Conservation (phyloP, 306 rosid species). For the Sicyos edulis region DNA sequence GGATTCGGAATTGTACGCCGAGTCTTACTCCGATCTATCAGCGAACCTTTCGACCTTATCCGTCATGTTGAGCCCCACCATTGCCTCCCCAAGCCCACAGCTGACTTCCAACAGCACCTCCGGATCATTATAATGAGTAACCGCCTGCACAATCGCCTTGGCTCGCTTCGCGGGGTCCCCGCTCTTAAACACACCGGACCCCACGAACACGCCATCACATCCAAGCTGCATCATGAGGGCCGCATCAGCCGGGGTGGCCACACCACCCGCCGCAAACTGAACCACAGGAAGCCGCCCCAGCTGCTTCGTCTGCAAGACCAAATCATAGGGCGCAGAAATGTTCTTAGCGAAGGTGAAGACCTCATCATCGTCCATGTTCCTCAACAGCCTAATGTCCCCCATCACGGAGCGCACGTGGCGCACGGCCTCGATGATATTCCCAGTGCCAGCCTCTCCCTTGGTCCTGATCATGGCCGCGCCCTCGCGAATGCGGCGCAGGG, state of each 20-base stretch:
- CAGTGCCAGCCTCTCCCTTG: no score
- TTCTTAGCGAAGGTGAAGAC: conserved; percentile 72
- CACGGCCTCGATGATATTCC: conserved; percentile 79
- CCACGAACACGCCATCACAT: conserved; percentile 80
- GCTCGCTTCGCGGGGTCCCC: conserved; percentile 82
- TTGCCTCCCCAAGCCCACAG: conserved; percentile 84
- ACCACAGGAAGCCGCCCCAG: conserved; percentile 84
- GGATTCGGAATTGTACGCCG: no score
- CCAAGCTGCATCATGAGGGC: conserved; percentile 93
- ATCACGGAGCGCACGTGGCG: conserved; percentile 78
- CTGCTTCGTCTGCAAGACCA: conserved; percentile 86
- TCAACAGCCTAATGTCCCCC: conserved; percentile 65
- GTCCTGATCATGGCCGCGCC: conserved; percentile 93
- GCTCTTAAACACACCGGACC: conserved; percentile 87
- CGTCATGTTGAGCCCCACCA: conserved; percentile 76
- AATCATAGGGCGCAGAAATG: conserved; percentile 74
- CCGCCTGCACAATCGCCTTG: conserved; percentile 84
- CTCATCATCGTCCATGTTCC: conserved; percentile 90
- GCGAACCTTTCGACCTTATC: conserved; percentile 77
- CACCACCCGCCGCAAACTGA: conserved; percentile 86
- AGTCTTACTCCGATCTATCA: conserved; percentile 59
- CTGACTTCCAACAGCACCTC: conserved; percentile 67
- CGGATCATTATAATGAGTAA: conserved; percentile 75
- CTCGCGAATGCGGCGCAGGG: conserved; percentile 68
- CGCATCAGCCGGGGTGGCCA: conserved; percentile 87